A percentile compares a stretch with the other conserved stretches of the same genome.
phyloP scores from a whole-genome alignment of 208 protist species.

The Acanthamoeba sp. region DNA sequence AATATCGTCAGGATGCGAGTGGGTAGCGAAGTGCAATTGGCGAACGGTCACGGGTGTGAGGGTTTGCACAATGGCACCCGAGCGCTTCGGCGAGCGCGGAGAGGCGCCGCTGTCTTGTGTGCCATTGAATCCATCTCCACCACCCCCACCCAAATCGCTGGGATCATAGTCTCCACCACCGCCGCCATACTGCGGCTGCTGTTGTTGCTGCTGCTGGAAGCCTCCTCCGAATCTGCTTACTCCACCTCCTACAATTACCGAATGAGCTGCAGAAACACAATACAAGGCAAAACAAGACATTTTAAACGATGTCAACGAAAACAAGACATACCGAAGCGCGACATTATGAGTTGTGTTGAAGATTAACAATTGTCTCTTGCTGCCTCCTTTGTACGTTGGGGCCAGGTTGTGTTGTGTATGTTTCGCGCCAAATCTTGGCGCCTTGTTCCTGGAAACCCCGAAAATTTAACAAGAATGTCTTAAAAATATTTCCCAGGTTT shows the following conservation, averaged over 20 bases:
- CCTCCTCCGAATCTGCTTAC: constrained; percentile 1
- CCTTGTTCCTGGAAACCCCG: no score
- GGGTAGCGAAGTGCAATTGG: constrained; percentile 3
- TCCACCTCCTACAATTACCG: not conserved
- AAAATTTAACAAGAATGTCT: not conserved
- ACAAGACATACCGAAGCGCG: not conserved
- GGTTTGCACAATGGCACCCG: constrained; percentile 22
- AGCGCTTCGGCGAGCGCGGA: not conserved
- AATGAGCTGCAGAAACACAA: not conserved
- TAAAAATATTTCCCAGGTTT: not conserved
- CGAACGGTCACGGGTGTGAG: constrained; percentile 57
- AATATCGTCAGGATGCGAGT: constrained; percentile 26
- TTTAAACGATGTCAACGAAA: no score
- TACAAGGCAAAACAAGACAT: not conserved
- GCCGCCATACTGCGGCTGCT: not conserved
- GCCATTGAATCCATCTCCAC: constrained; percentile 11
- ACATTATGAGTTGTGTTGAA: not conserved
- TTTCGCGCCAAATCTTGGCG: no score
- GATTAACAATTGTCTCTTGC: no score
- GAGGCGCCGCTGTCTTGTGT: not conserved
- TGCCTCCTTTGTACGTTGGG: no score
- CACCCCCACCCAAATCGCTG: not conserved
- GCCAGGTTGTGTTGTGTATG: no score
- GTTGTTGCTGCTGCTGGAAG: not conserved
- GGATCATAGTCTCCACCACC: not conserved